phyloP scores from a whole-genome alignment of 441 rosid species.

The Syzygium malaccense region DNA sequence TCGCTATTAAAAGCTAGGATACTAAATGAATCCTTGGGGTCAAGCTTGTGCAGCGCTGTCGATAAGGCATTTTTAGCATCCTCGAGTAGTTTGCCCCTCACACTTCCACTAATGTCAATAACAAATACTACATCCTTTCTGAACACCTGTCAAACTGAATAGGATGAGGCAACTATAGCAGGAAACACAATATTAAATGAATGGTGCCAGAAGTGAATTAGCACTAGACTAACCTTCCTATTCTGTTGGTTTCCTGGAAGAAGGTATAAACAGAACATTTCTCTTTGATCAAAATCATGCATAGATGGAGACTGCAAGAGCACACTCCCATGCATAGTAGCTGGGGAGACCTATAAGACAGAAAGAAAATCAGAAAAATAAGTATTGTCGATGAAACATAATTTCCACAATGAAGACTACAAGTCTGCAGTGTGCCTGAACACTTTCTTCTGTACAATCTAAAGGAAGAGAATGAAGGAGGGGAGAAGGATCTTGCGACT shows the following conservation, averaged over 20 bases:
- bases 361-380: neutral
- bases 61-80: slow-evolving; percentile 57
- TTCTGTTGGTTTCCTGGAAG: slow-evolving; percentile 60
- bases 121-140: slow-evolving; percentile 75
- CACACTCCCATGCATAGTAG: slow-evolving; percentile 61
- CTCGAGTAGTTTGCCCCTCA: slow-evolving; percentile 76
- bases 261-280: slow-evolving; percentile 63
- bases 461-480: neutral
- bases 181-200: neutral
- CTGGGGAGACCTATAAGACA: slow-evolving; percentile 46
- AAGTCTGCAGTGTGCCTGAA: neutral
- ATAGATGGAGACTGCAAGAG: slow-evolving; percentile 79
- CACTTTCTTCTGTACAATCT: neutral
- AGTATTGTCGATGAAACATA: neutral
- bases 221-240: slow-evolving; percentile 41
- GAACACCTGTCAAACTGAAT: slow-evolving; percentile 49
- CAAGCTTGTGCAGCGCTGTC: slow-evolving; percentile 48
- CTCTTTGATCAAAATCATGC: slow-evolving; percentile 82
- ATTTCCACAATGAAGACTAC: slow-evolving; percentile 3
- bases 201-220: neutral
- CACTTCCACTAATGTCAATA: slow-evolving; percentile 93
- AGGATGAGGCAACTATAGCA: slow-evolving; percentile 15
- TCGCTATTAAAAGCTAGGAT: slow-evolving; percentile 81
- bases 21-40: slow-evolving; percentile 71
- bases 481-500: slow-evolving; percentile 14